Percentiles rank a stretch among this genome's conserved stretches.
Conservation (phyloP, 163 green algal species). For the Dunaliella salina region DNA sequence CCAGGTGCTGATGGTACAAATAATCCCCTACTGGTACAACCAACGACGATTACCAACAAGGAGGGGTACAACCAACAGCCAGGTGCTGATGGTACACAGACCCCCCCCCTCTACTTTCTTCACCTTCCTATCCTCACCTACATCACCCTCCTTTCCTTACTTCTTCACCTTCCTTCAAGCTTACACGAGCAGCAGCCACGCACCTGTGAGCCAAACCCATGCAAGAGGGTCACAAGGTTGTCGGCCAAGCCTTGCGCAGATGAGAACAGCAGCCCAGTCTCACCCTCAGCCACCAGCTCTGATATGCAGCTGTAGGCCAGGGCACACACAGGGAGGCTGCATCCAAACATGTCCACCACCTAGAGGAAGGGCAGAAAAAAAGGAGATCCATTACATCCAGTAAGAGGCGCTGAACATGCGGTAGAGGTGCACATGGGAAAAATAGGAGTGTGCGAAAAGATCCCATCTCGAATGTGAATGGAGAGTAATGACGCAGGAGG, state of each 20-base stretch:
- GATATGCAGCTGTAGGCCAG: conserved; percentile 70
- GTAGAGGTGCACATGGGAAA: not conserved
- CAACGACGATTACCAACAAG: not conserved
- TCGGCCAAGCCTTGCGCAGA: conserved; percentile 55
- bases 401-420: too few species aligned
- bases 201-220: conserved; percentile 20
- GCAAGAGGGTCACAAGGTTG: conserved; percentile 59
- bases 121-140: not conserved
- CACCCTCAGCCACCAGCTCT: conserved; percentile 71
- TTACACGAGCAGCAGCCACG: too few species aligned
- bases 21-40: too few species aligned
- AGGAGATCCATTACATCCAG: not conserved
- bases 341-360: conserved; percentile 92
- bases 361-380: conserved; percentile 25
- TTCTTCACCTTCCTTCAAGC: not conserved
- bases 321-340: conserved; percentile 76
- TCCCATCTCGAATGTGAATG: not conserved
- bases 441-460: not conserved
- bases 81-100: not conserved
- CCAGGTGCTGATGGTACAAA: too few species aligned
- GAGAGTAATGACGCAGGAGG: too few species aligned
- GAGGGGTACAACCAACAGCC: not conserved
- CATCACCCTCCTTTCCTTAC: not conserved
- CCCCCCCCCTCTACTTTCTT: not conserved
- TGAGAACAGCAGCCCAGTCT: conserved; percentile 77